These are phyloP conservation scores for Daldinia childiae DNA, from an alignment of 495 filamentous ascomycete species.

Conservation along the genomic window DNA sequence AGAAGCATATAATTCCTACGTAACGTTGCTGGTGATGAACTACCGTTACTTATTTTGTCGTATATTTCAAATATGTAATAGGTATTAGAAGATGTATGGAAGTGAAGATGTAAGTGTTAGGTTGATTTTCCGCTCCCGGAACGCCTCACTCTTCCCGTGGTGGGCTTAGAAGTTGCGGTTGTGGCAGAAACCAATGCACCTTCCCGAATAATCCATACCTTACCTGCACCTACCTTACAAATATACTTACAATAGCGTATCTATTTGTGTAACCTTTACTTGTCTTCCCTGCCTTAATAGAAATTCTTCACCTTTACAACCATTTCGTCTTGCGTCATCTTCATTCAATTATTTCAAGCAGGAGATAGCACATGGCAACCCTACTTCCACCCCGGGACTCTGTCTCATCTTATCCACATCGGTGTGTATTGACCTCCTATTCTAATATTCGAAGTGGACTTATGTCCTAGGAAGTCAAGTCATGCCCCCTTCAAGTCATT, in stretches of 20 bases:
- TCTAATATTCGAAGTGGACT: slow-evolving; percentile 19
- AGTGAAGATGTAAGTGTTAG: not conserved
- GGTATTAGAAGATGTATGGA: too few relatives aligned
- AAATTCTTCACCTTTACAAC: slow-evolving; percentile 5
- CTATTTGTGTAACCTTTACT: not conserved
- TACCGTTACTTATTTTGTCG: not conserved
- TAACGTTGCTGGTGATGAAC: not conserved
- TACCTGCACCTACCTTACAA: not conserved
- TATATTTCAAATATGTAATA: not conserved
- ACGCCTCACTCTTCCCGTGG: slow-evolving; percentile 3
- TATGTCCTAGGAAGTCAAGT: not conserved
- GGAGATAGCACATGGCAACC: slow-evolving; percentile 14
- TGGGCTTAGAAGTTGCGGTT: slow-evolving; percentile 8
- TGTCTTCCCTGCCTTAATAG: not conserved
- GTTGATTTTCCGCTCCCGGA: slow-evolving; percentile 6
- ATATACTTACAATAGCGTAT: not conserved
- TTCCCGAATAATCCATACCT: slow-evolving; percentile 24
- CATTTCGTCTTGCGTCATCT: slow-evolving; percentile 21
- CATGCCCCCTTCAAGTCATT: not conserved
- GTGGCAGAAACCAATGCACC: slow-evolving; percentile 27
- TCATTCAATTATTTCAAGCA: slow-evolving; percentile 1
- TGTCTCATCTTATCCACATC: not conserved
- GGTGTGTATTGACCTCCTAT: slow-evolving; percentile 1
- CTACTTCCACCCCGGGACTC: not conserved
- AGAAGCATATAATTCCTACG: not conserved